Evolutionary conservation across 305 asterid genomes (phyloP), one percentile per base, ranked within the genome.

Genomic region (Fraxinus dipetala): DNA sequence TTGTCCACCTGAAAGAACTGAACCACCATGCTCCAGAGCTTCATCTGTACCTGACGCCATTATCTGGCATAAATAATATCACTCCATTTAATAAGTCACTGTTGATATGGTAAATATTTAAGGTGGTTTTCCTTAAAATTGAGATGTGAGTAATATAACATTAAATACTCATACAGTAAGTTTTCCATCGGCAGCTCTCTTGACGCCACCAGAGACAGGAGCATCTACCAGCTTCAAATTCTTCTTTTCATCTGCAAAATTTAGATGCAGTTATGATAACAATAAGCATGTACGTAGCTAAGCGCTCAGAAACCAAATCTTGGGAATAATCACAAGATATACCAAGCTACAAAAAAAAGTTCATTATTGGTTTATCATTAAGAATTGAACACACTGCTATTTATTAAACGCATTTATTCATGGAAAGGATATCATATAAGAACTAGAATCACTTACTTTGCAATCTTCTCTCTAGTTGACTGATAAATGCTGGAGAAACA

Each of bases 151-250:
- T 34, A 83, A 80, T 72, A 48, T 75, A 38, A 81, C 18, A 69
- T 80, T 78, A 61, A 74, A 86, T 61, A 61, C 45, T 76, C 98
- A 79, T 89, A 95, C 99, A 83, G 98, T 94, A 85, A 94, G 97
- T 74, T 98, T 92, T 87, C 99, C 99, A 79, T 89, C 81, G 69
- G 97, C 86, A 80, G 99, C 98, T 80, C 95, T 88, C 89, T 90
- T 94, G 84, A 95, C 98, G 72, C 99, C 99, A 88, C 99, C 98
- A 74, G 99, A 95, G 85, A 95, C 99, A 51, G 99, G 99, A 91
- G 99, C 96, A 90, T 95, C 99, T 83, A 94, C 93, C 90, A 95
- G 89, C 87, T 92, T 93, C 89, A 95, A 84, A 80, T 92, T 88
- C 88, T 87, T 95, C 63, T 87, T 85, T 83, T 94, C 98, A 87